Percentiles rank a stretch among this genome's conserved stretches.
These are phyloP conservation scores for Barbarea vulgaris DNA, from an alignment of 345 rosid genomes.

Conservation along the genomic window DNA sequence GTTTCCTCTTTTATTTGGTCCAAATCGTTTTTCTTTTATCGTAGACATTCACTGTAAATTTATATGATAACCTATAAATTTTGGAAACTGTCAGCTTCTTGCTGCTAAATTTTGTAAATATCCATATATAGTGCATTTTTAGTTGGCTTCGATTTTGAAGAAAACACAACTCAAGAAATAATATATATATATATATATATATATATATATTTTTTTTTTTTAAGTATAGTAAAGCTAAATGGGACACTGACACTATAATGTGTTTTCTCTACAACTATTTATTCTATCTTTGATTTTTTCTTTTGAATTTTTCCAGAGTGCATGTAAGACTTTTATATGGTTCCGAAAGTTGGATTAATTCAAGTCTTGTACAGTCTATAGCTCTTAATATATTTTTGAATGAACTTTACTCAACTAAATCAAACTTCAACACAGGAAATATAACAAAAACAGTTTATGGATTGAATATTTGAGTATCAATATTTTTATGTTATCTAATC, in stretches of 20 bases:
- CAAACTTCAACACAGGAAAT: neutral
- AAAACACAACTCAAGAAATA: neutral
- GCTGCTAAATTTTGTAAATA: neutral
- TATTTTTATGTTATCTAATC: too few species aligned
- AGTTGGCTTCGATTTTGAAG: neutral
- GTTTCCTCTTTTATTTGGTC: neutral
- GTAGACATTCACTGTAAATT: neutral
- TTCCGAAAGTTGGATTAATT: neutral
- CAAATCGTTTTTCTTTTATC: neutral
- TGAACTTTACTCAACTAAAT: neutral
- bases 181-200: too few species aligned
- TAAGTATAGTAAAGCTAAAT: neutral
- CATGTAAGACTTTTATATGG: neutral
- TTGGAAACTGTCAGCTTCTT: neutral
- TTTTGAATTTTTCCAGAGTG: neutral
- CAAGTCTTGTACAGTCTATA: neutral
- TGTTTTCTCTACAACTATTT: neutral
- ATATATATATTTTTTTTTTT: too few species aligned
- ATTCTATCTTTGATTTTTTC: neutral
- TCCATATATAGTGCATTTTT: neutral
- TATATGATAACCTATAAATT: neutral
- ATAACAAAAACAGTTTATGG: neutral
- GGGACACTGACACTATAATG: neutral
- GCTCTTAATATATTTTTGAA: neutral
- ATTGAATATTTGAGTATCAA: neutral